phyloP scores from a whole-genome alignment of 2,329 filamentous ascomycete species.

The Colletotrichum tropicicola region DNA sequence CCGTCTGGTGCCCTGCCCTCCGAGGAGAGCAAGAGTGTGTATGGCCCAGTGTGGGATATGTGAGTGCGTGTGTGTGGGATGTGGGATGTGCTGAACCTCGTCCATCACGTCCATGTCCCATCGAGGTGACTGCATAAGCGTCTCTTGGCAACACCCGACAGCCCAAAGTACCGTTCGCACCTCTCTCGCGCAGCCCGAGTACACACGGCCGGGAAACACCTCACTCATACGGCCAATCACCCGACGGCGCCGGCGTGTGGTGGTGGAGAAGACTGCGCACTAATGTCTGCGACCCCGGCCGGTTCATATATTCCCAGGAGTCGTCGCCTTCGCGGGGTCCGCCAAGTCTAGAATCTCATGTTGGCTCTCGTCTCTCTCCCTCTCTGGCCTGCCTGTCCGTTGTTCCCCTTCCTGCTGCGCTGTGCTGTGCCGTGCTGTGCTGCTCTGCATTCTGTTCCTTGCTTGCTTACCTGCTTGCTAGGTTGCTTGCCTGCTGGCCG shows the following conservation, averaged over 20 bases:
- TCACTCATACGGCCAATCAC: conserved; percentile 6
- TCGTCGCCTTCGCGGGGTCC: conserved; percentile 23
- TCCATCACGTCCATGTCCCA: not conserved
- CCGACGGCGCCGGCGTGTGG: not conserved
- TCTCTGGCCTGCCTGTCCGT: not conserved
- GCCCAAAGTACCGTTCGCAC: conserved; percentile 2
- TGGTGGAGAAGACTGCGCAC: conserved; percentile 14
- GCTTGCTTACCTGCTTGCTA: too few species aligned
- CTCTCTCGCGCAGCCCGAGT: not conserved
- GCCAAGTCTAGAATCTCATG: conserved; percentile 23
- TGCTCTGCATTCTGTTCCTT: not conserved
- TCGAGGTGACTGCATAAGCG: conserved; percentile 1
- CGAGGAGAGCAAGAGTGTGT: not conserved
- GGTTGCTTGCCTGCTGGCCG: too few species aligned
- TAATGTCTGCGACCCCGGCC: conserved; percentile 8
- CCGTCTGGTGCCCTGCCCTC: conserved; percentile 11
- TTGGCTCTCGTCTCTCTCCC: not conserved
- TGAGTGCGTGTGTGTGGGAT: not conserved
- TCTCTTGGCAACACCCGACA: not conserved
- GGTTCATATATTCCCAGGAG: conserved; percentile 26
- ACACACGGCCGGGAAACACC: conserved; percentile 1
- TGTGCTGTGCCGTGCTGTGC: not conserved
- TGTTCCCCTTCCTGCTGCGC: too few species aligned
- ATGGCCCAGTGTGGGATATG: too few species aligned
- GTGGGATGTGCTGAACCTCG: not conserved